Percentiles rank a stretch among this genome's conserved stretches.
Evolutionary conservation across 768 basidiomycete genomes (phyloP).

Genomic region (Myochromella boudieri): DNA sequence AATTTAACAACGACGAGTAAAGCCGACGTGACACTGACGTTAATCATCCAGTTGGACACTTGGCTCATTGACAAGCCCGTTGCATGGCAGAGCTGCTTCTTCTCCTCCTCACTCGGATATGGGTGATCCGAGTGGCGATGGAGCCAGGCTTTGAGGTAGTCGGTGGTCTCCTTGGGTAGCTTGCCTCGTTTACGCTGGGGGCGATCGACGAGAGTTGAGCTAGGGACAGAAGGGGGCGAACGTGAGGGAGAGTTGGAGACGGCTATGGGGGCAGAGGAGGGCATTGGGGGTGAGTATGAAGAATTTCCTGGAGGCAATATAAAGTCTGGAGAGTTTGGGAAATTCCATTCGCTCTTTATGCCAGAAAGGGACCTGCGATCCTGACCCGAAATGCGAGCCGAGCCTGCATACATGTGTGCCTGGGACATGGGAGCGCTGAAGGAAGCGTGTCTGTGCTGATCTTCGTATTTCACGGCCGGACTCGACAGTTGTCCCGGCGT

Average conservation of each 20-base stretch:
- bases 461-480: conserved; percentile 67
- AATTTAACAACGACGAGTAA: no score
- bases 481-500: conserved; percentile 59
- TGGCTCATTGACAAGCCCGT: conserved; percentile 88
- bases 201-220: conserved; percentile 68
- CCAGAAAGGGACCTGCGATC: conserved; percentile 56
- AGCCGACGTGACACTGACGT: no score
- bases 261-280: conserved; percentile 43
- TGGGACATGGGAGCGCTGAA: conserved; percentile 59
- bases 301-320: conserved; percentile 43
- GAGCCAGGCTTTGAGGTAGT: conserved; percentile 86
- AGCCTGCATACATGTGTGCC: conserved; percentile 63
- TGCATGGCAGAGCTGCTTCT: conserved; percentile 83
- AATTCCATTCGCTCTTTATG: conserved; percentile 74
- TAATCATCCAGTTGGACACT: conserved; percentile 94
- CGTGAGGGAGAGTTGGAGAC: conserved; percentile 51
- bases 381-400: conserved; percentile 72
- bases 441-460: conserved; percentile 59
- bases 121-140: conserved; percentile 88
- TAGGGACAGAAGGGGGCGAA: conserved; percentile 50
- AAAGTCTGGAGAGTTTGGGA: conserved; percentile 59
- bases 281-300: conserved; percentile 44
- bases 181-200: conserved; percentile 84
- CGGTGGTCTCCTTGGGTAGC: conserved; percentile 87
- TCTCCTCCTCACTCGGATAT: conserved; percentile 88